A percentile compares a stretch with the other conserved stretches of the same genome.
phyloP scores from a whole-genome alignment of 1,284 basidiomycete species.

The Peniophora sp. region DNA sequence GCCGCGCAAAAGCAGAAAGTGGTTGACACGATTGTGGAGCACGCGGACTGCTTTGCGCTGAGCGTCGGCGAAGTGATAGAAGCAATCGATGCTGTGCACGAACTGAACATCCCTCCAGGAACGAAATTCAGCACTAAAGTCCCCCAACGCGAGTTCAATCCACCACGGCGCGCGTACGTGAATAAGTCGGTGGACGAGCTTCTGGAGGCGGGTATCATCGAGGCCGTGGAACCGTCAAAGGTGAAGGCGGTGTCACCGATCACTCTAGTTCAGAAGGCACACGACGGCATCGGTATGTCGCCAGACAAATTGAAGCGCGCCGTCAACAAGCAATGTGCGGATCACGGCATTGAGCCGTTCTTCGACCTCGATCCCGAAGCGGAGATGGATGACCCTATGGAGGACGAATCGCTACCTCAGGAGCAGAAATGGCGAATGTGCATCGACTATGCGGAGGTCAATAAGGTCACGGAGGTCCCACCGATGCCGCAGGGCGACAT shows the following conservation, averaged over 20 bases:
- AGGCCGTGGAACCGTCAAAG: slow-evolving; percentile 14
- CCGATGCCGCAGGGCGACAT: slow-evolving; percentile 30
- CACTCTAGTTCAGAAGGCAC: slow-evolving; percentile 22
- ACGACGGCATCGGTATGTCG: slow-evolving; percentile 18
- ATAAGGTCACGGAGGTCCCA: slow-evolving; percentile 24
- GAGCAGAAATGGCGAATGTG: slow-evolving; percentile 26
- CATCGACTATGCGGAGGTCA: slow-evolving; percentile 26
- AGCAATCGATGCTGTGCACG: background rate
- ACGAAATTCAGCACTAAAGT: background rate
- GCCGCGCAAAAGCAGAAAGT: slow-evolving; percentile 9
- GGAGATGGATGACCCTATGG: background rate
- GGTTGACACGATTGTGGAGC: slow-evolving; percentile 10
- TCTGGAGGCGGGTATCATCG: slow-evolving; percentile 23
- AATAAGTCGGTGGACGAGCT: slow-evolving; percentile 22
- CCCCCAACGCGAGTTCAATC: background rate
- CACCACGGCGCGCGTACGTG: slow-evolving; percentile 13
- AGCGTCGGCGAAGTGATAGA: slow-evolving; percentile 18
- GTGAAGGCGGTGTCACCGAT: slow-evolving; percentile 22
- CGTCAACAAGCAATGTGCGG: slow-evolving; percentile 22
- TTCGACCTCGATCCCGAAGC: slow-evolving; percentile 11
- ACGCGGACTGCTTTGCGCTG: slow-evolving; percentile 24
- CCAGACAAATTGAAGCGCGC: slow-evolving; percentile 20
- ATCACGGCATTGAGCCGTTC: slow-evolving; percentile 12
- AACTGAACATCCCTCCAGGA: background rate
- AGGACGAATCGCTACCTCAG: background rate